Base-by-base conservation (phyloP, 106 monocot species). In the Vanilla planifolia region DNA sequence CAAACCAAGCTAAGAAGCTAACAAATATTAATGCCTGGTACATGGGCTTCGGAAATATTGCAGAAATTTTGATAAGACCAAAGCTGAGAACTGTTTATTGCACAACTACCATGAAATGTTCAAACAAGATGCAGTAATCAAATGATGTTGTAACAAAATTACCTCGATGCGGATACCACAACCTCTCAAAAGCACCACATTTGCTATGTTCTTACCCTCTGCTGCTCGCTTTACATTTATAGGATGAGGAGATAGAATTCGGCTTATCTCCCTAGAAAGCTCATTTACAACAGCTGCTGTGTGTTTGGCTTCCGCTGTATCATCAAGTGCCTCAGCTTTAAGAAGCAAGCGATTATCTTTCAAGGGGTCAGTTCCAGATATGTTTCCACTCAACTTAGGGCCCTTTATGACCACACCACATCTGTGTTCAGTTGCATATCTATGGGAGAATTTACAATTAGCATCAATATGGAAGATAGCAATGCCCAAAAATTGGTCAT, bases 151-250 rank as follows among this genome's bases (percentile, higher is more conserved):
- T 25, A 30, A 45, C 20, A 13, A 69, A 66, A 65, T 79, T 33
- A 89, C 96, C 96, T 96, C 96, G 59, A 96, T 96, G 22, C 96
- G 75, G 63, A 96, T 96, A 21, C 90, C 96, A 79, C 96, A 96
- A 53, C 96, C 96, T 52, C 96, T 69, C 55, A 96, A 74, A 15
- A 96, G 73, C n/a, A 96, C 87, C 66, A 96, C 69, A 82, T 96
- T 96, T 61, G 90, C 90, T 71, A 91, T 73, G 64, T 63, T 91
- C 59, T 91, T 96, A 47, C 90, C 86, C 69, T 96, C 84, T 13
- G 44, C 63, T 48, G 78, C 76, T 13, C 96, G 73, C 67, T 85
- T 81, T 57, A 61, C 69, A 73, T 96, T 96, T 34, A 91, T 67
- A 59, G 96, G 84, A 40, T 96, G 96, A 47, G 90, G 70, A 2